phyloP scores from a whole-genome alignment of 2,329 filamentous ascomycete genomes.

The Stachybotrys chartarum region DNA sequence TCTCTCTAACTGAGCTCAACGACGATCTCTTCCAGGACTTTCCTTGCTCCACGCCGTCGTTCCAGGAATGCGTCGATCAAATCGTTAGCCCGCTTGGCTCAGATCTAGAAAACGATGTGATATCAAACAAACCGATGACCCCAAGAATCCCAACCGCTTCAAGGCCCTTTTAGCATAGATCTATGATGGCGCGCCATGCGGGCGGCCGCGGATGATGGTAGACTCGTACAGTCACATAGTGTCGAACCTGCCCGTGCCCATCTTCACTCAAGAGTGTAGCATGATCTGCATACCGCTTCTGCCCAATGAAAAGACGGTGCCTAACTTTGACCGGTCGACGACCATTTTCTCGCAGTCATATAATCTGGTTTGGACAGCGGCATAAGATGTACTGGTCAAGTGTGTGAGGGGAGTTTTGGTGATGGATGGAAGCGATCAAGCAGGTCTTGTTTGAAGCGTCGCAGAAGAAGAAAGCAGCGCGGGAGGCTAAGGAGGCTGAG shows the following conservation, averaged over 20 bases:
- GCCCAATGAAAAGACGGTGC: constrained; percentile 1
- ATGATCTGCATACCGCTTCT: constrained; percentile 6
- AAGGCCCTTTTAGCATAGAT: constrained; percentile 3
- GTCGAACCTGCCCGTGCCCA: constrained; percentile 3
- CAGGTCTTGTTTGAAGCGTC: constrained; percentile 2
- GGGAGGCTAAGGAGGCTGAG: not conserved
- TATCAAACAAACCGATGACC: not conserved
- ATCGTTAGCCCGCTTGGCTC: too few relatives aligned
- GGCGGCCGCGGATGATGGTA: constrained; percentile 1
- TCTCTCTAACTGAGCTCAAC: too few relatives aligned
- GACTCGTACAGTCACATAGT: constrained; percentile 5
- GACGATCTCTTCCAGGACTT: too few relatives aligned
- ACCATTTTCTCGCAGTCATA: constrained; percentile 6
- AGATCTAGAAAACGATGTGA: not conserved
- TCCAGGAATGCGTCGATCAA: too few relatives aligned
- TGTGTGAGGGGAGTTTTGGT: constrained; percentile 3
- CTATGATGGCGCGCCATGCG: constrained; percentile 2
- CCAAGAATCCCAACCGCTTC: constrained; percentile 2
- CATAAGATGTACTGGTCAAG: constrained; percentile 2
- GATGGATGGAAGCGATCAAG: constrained; percentile 1
- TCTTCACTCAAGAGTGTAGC: constrained; percentile 2
- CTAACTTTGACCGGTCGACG: constrained; percentile 4
- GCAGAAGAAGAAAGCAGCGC: constrained; percentile 3
- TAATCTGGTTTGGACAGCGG: constrained; percentile 4
- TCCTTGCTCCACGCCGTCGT: too few relatives aligned